Evolutionary conservation across 2,329 filamentous ascomycete species (phyloP).

Genomic region (Talaromyces sp.): DNA sequence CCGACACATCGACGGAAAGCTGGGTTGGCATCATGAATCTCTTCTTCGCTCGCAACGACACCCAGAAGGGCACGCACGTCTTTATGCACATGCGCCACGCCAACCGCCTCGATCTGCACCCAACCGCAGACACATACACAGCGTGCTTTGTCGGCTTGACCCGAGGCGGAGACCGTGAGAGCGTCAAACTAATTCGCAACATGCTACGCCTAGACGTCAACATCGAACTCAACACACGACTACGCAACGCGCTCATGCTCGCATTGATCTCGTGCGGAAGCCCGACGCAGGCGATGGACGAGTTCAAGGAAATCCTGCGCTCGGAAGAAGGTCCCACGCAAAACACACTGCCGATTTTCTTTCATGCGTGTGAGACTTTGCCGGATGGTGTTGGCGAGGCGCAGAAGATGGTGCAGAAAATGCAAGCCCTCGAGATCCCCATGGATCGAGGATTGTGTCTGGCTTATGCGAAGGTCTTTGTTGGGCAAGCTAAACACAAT

Average conservation of each 20-base stretch:
- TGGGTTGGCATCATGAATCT: conserved; percentile 70
- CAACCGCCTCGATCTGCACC: conserved; percentile 55
- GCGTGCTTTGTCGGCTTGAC: conserved; percentile 71
- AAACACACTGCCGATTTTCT: conserved; percentile 70
- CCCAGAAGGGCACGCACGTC: conserved; percentile 79
- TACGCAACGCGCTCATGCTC: conserved; percentile 82
- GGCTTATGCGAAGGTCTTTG: conserved; percentile 70
- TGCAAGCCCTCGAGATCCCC: conserved; percentile 69
- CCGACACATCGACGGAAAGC: conserved; percentile 57
- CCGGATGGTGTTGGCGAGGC: conserved; percentile 37
- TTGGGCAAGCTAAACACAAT: conserved; percentile 64
- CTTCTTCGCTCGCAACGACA: conserved; percentile 70
- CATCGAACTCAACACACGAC: conserved; percentile 66
- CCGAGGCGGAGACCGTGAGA: conserved; percentile 52
- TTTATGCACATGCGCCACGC: conserved; percentile 94
- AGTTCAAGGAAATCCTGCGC: conserved; percentile 78
- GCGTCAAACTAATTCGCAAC: conserved; percentile 74
- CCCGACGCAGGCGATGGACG: conserved; percentile 62
- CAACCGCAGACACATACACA: conserved; percentile 69
- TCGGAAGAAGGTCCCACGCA: conserved; percentile 83
- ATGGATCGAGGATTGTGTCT: conserved; percentile 68
- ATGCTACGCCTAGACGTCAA: conserved; percentile 90
- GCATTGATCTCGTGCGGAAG: conserved; percentile 69
- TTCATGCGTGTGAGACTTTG: conserved; percentile 66
- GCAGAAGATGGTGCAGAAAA: conserved; percentile 50